These are phyloP conservation scores for Yamagishiella unicocca DNA, from an alignment of 139 green algal genomes.

Conservation along the genomic window DNA sequence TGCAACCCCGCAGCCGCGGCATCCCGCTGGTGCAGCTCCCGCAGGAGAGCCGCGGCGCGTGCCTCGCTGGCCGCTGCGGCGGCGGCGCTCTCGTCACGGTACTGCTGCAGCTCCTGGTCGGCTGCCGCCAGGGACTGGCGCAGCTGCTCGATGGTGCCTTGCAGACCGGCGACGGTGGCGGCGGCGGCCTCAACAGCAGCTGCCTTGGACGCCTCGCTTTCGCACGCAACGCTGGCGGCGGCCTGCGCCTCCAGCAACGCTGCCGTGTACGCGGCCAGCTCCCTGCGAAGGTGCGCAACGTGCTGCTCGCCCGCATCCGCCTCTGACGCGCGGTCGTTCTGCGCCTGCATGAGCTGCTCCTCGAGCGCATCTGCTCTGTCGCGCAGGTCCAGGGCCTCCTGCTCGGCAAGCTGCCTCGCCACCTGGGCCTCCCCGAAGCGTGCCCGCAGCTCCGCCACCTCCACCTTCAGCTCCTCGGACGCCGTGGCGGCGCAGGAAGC, in stretches of 20 bases:
- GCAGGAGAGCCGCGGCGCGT: neutral
- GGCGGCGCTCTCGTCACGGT: neutral
- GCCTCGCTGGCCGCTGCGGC: neutral
- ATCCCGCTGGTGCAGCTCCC: neutral
- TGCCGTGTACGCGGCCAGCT: neutral
- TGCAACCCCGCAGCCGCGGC: neutral
- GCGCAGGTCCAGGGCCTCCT: neutral
- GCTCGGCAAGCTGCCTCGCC: neutral
- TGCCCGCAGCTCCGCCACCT: neutral
- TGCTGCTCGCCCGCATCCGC: neutral
- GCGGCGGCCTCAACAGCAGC: neutral
- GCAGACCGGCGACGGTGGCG: neutral
- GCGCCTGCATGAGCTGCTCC: neutral
- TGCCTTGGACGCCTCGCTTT: neutral
- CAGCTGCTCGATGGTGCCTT: neutral
- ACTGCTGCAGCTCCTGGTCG: constrained; percentile 8
- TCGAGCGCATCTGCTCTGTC: neutral
- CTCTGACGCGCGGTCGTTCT: neutral
- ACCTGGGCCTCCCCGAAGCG: neutral
- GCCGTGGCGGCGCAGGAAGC: neutral
- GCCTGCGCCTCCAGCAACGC: neutral
- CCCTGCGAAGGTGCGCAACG: neutral
- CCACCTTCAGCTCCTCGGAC: neutral
- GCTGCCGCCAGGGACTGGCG: neutral
- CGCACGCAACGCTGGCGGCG: neutral